A percentile compares a stretch with the other conserved stretches of the same genome.
Conservation (phyloP, 2,329 filamentous ascomycete species). For the Shiraia sp. region DNA sequence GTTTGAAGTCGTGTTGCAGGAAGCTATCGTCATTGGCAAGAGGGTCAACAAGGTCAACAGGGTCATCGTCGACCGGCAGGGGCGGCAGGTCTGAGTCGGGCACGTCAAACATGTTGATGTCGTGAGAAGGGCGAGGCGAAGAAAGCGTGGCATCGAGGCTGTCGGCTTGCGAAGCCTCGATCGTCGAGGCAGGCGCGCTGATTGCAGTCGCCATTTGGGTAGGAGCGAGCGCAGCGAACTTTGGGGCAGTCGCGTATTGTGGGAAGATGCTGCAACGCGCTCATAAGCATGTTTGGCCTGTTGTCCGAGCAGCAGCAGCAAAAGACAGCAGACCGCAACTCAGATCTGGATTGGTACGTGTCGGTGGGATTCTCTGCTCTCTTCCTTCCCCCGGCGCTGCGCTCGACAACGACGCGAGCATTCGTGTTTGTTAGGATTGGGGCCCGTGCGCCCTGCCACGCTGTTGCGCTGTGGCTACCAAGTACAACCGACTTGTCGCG, state of each 20-base stretch:
- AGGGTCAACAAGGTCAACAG: too few relatives aligned
- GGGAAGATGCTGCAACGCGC: slow-evolving; percentile 7
- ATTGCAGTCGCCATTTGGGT: slow-evolving; percentile 27
- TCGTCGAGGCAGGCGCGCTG: slow-evolving; percentile 24
- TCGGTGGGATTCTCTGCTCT: slow-evolving; percentile 1
- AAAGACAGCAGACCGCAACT: too few relatives aligned
- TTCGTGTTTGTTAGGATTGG: too few relatives aligned
- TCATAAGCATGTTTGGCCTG: slow-evolving; percentile 30
- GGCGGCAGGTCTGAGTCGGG: slow-evolving; percentile 46
- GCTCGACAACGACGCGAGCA: too few relatives aligned
- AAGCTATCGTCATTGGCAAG: slow-evolving; percentile 38
- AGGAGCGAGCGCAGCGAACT: slow-evolving; percentile 21
- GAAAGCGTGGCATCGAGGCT: slow-evolving; percentile 18
- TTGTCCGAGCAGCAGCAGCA: slow-evolving; percentile 11
- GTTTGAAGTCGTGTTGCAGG: slow-evolving; percentile 35
- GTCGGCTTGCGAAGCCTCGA: slow-evolving; percentile 31
- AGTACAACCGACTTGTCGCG: too few relatives aligned
- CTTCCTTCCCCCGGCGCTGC: not conserved
- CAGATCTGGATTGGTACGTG: not conserved
- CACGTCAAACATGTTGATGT: slow-evolving; percentile 38
- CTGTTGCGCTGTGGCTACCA: not conserved
- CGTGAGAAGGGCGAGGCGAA: slow-evolving; percentile 26
- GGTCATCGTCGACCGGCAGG: slow-evolving; percentile 44
- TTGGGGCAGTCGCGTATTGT: slow-evolving; percentile 20
- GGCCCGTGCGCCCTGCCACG: not conserved